phyloP scores from a whole-genome alignment of 2,329 filamentous ascomycete species.

The Huntiella decipiens region DNA sequence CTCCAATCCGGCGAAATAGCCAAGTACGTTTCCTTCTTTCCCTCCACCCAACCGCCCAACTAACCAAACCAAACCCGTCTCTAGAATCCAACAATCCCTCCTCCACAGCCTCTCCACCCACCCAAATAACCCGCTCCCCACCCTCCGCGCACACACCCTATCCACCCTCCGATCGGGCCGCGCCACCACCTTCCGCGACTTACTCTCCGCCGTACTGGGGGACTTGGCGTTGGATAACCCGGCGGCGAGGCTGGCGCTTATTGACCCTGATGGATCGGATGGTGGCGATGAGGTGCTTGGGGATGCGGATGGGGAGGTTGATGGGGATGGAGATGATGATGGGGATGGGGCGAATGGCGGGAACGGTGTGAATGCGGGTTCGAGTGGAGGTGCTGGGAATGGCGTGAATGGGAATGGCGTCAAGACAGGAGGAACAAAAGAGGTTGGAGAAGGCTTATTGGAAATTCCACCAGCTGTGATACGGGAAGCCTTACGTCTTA shows the following conservation, averaged over 20 bases:
- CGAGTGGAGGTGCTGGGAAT: slow-evolving; percentile 13
- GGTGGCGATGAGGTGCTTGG: slow-evolving; percentile 13
- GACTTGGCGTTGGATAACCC: slow-evolving; percentile 33
- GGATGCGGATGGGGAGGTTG: not conserved
- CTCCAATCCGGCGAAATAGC: slow-evolving; percentile 39
- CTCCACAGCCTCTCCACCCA: slow-evolving; percentile 42
- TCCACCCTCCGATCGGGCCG: slow-evolving; percentile 40
- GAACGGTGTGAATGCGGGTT: slow-evolving; percentile 14
- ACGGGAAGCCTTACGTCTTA: slow-evolving; percentile 41
- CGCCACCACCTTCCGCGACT: slow-evolving; percentile 38
- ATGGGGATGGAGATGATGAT: not conserved
- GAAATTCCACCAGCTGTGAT: slow-evolving; percentile 41
- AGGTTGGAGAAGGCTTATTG: slow-evolving; percentile 18
- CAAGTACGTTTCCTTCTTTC: slow-evolving; percentile 25
- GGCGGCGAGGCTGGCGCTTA: not conserved
- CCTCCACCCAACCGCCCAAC: not conserved
- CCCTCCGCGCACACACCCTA: slow-evolving; percentile 39
- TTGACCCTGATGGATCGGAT: slow-evolving; percentile 1
- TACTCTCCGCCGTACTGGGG: slow-evolving; percentile 40
- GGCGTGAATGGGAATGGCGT: slow-evolving; percentile 14
- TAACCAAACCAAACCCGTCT: slow-evolving; percentile 1
- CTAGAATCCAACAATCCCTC: slow-evolving; percentile 44
- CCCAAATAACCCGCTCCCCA: slow-evolving; percentile 42
- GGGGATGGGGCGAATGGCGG: not conserved
- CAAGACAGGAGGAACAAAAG: slow-evolving; percentile 12